Evolutionary conservation across 2,329 filamentous ascomycete genomes (phyloP).

Genomic region (Thelonectria blattea): DNA sequence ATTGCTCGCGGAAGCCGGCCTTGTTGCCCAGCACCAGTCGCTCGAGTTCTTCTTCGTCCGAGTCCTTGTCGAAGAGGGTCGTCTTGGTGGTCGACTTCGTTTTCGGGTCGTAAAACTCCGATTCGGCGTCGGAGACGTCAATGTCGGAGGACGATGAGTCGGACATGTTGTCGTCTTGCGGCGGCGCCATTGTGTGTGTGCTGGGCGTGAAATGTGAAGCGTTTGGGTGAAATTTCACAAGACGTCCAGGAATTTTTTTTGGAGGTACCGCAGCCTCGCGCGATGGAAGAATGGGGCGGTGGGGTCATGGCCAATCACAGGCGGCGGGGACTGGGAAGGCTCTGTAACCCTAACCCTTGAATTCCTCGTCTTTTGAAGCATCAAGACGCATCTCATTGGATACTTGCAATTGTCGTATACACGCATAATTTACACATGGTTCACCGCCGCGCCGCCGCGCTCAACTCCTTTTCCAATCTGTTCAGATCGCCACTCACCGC

Average conservation of each 20-base stretch:
- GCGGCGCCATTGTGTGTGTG: slow-evolving; percentile 41
- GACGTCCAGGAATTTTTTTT: slow-evolving; percentile 41
- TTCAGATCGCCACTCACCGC: slow-evolving; percentile 69
- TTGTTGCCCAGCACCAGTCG: slow-evolving; percentile 87
- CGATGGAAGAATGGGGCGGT: slow-evolving; percentile 19
- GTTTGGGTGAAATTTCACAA: slow-evolving; percentile 31
- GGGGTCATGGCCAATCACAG: slow-evolving; percentile 30
- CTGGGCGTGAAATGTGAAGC: slow-evolving; percentile 24
- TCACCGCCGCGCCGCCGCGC: slow-evolving; percentile 32
- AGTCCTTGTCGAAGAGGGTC: slow-evolving; percentile 69
- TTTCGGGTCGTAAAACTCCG: slow-evolving; percentile 37
- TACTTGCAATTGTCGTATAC: not conserved
- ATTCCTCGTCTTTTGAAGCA: not conserved
- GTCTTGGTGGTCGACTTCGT: slow-evolving; percentile 39
- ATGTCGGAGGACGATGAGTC: slow-evolving; percentile 40
- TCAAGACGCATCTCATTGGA: not conserved
- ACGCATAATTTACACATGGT: not conserved
- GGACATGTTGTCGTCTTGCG: slow-evolving; percentile 38
- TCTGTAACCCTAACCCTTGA: slow-evolving; percentile 29
- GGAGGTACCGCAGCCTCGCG: slow-evolving; percentile 41
- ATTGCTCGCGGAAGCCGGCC: slow-evolving; percentile 76
- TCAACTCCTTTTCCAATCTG: slow-evolving; percentile 51
- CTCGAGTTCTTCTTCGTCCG: slow-evolving; percentile 84
- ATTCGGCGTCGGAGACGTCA: slow-evolving; percentile 38
- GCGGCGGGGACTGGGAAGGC: slow-evolving; percentile 23